phyloP scores from a whole-genome alignment of 345 rosid genomes.

The Brassica nigra region DNA sequence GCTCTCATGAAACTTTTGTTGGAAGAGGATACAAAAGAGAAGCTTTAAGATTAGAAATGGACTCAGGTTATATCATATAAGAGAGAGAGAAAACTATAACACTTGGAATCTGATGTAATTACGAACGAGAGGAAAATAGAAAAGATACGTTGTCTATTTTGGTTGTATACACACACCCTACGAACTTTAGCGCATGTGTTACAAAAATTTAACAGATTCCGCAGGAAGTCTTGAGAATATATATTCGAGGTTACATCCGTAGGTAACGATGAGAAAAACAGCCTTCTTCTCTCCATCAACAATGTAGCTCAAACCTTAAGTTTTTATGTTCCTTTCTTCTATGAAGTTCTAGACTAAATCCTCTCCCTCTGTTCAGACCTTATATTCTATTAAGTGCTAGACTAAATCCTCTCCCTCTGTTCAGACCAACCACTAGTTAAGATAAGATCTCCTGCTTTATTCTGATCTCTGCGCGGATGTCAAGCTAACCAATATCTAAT shows the following conservation, averaged over 20 bases:
- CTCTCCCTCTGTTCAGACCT: neutral
- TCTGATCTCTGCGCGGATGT: neutral
- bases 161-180: too few species aligned
- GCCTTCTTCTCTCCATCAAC: too few species aligned
- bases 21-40: neutral
- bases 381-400: neutral
- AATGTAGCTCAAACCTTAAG: too few species aligned
- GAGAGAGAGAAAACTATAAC: too few species aligned
- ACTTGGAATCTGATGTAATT: too few species aligned
- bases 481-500: neutral
- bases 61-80: too few species aligned
- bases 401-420: neutral
- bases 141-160: too few species aligned
- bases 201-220: neutral
- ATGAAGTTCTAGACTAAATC: neutral
- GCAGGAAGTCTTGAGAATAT: too few species aligned
- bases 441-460: neutral
- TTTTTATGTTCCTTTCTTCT: neutral
- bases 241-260: too few species aligned
- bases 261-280: too few species aligned
- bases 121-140: too few species aligned
- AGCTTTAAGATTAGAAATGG: neutral
- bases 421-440: neutral
- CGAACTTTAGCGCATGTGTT: too few species aligned
- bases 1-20: conserved; percentile 24